Percentiles rank a stretch among this genome's conserved stretches.
Evolutionary conservation across 257 asterid genomes (phyloP).

Genomic region (Apocynum venetum): DNA sequence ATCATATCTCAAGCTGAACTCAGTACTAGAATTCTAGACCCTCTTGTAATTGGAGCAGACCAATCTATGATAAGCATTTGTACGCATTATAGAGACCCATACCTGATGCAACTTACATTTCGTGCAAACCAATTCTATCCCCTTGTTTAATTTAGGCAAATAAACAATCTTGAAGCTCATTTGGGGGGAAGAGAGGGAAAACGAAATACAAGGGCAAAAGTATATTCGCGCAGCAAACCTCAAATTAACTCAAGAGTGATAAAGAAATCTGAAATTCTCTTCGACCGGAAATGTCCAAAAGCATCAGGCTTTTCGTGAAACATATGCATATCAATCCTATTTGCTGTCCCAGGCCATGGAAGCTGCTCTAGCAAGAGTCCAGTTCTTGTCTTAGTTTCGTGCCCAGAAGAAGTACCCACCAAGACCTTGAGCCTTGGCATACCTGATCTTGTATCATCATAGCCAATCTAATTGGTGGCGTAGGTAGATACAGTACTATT

Average conservation of each 20-base stretch:
- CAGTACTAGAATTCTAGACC: too few species aligned
- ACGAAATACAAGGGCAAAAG: background rate
- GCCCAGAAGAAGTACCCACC: conserved; percentile 75
- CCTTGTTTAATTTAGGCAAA: too few species aligned
- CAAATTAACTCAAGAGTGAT: background rate
- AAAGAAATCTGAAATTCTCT: background rate
- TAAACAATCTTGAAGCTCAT: background rate
- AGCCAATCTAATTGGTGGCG: conserved; percentile 52
- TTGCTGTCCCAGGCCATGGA: conserved; percentile 8
- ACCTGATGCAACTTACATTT: too few species aligned
- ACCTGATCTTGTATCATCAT: conserved; percentile 52
- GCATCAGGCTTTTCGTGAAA: background rate
- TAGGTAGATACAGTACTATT: conserved; percentile 44
- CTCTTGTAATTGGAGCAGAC: too few species aligned
- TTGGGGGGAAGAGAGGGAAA: background rate
- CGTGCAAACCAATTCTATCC: too few species aligned
- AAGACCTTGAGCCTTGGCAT: conserved; percentile 47
- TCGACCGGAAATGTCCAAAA: background rate
- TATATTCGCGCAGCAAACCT: background rate
- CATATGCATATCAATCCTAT: background rate
- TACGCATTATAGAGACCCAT: too few species aligned
- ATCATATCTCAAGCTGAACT: too few species aligned
- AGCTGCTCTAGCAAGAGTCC: conserved; percentile 47
- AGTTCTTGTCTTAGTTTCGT: conserved; percentile 53
- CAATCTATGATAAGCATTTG: too few species aligned